Evolutionary conservation across 2,329 filamentous ascomycete genomes (phyloP).

Genomic region (Thielaviopsis musarum): DNA sequence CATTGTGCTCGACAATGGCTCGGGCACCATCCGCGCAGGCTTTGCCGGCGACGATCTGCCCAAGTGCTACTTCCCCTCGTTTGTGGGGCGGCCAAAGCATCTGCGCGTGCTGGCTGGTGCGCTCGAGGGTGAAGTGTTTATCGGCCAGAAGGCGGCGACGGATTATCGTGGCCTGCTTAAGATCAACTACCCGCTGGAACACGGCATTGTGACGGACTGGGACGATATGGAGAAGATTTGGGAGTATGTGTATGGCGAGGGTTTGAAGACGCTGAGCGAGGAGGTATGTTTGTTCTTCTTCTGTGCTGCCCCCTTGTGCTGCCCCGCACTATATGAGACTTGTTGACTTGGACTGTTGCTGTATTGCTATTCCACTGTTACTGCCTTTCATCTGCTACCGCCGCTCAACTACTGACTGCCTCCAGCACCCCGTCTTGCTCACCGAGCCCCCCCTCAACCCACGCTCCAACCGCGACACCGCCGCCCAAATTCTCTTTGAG

Average conservation of each 20-base stretch:
- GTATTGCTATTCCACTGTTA: not conserved
- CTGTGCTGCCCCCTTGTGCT: too few relatives aligned
- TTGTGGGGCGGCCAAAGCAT: conserved; percentile 92
- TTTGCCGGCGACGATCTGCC: conserved; percentile 93
- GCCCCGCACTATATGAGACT: too few relatives aligned
- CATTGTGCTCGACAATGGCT: conserved; percentile 97
- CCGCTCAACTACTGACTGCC: conserved; percentile 13
- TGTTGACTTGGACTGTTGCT: too few relatives aligned
- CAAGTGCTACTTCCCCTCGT: conserved; percentile 95
- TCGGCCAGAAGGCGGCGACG: conserved; percentile 73
- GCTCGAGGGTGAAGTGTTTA: conserved; percentile 91
- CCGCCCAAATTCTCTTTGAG: conserved; percentile 95
- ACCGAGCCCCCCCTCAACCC: conserved; percentile 95
- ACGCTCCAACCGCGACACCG: conserved; percentile 84
- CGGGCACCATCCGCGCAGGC: conserved; percentile 88
- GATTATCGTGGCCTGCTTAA: conserved; percentile 86
- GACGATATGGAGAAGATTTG: conserved; percentile 99
- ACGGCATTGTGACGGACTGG: conserved; percentile 98
- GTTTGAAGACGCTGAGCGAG: conserved; percentile 90
- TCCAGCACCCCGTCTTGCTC: conserved; percentile 77
- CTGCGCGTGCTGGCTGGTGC: conserved; percentile 88
- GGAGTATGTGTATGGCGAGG: conserved; percentile 94
- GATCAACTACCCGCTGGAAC: conserved; percentile 88
- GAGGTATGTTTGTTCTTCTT: conserved; percentile 39
- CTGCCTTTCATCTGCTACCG: not conserved